Evolutionary conservation across 2,329 filamentous ascomycete genomes (phyloP).

Genomic region (Cladosporium sphaerospermum): DNA sequence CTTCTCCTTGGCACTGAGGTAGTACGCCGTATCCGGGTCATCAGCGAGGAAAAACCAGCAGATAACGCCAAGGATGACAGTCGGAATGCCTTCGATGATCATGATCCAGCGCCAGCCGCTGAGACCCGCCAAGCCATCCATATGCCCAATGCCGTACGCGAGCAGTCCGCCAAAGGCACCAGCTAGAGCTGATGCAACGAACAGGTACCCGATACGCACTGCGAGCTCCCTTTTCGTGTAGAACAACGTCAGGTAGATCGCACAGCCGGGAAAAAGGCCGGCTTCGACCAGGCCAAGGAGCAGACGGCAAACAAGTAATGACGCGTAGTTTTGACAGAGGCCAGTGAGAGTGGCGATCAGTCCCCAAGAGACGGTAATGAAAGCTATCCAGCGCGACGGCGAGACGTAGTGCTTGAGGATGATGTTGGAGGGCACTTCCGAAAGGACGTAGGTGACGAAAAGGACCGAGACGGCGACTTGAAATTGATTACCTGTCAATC

Average conservation of each 20-base stretch:
- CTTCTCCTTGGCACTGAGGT: constrained; percentile 54
- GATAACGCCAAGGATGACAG: constrained; percentile 49
- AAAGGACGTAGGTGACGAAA: constrained; percentile 41
- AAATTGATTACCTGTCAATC: constrained; percentile 58
- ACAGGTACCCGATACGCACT: constrained; percentile 66
- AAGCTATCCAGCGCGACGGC: constrained; percentile 41
- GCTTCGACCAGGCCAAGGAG: constrained; percentile 64
- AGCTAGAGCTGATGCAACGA: constrained; percentile 63
- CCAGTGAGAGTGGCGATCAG: constrained; percentile 65
- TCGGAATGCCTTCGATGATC: constrained; percentile 53
- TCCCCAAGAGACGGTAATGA: constrained; percentile 56
- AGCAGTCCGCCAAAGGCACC: constrained; percentile 67
- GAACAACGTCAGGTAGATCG: constrained; percentile 67
- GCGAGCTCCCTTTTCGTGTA: constrained; percentile 69
- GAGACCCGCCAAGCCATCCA: constrained; percentile 61
- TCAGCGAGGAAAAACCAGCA: constrained; percentile 55
- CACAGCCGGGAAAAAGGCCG: constrained; percentile 63
- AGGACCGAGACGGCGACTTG: constrained; percentile 48
- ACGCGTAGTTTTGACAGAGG: constrained; percentile 58
- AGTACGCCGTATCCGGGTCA: constrained; percentile 58
- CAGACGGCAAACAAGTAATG: constrained; percentile 62
- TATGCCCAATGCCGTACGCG: constrained; percentile 66
- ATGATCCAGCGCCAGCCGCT: constrained; percentile 69
- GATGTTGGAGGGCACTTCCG: constrained; percentile 41
- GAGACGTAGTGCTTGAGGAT: constrained; percentile 40